Evolutionary conservation across 2,329 filamentous ascomycete species (phyloP), one percentile per base, ranked within the genome.

Genomic region (Exophiala sp.): DNA sequence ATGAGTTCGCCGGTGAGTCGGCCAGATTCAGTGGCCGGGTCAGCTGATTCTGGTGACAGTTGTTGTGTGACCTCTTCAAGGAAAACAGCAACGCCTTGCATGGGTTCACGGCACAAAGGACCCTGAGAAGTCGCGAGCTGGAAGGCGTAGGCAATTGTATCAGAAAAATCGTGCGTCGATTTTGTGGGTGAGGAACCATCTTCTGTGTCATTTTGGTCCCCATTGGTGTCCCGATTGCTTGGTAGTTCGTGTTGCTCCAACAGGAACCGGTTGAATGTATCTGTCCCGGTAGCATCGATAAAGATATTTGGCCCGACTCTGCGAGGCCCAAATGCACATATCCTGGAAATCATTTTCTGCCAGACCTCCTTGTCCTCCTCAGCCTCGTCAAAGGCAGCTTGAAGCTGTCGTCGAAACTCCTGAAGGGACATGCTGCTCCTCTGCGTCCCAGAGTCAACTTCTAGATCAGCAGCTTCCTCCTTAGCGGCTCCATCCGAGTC

Each of bases 71-170:
- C 73, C 40, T 88, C 83, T 67, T 98, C 90, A 42, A 98, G 74
- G 66, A 95, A 86, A 41, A 97, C 86, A 34, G 90, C 93, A 19
- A 96, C 79, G 43, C 93, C 93, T 70, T 96, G 91, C 41, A 96
- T 82, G 0, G 93, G 91, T 66, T 98, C 93, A 61, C 88, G 80
- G 68, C 93, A 97, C 43, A 97, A 78, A 0, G 93, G 90, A 0
- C 93, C 93, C 68, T 95, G 88, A 18, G 82, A 80, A 1, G 85
- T 94, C 32, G 88, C 86, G 13, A 97, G 83, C 66, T 98, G 93
- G 76, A 98, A 98, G 41, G 88, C 90, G 66, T 98, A 90, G 7
- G 81, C 76, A 56, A 97, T 86, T 65, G 95, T 97, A 72, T 97
- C 91, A 50, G 83, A 81, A 58, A 97, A 83, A 62, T 93, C 85